Evolutionary conservation across 768 basidiomycete genomes (phyloP).

Genomic region (Zangia roseola): DNA sequence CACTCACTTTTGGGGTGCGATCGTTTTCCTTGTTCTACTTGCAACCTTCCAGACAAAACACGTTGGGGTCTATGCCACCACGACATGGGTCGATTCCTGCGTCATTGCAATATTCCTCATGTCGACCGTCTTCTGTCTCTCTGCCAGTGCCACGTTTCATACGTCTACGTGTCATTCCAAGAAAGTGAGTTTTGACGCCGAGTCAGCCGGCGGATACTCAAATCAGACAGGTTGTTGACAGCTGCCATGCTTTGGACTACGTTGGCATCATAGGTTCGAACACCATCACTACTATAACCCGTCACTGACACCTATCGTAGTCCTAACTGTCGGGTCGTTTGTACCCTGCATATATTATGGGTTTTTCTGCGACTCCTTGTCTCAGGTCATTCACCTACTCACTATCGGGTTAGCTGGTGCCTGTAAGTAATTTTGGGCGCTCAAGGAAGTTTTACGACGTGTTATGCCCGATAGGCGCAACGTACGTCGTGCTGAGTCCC

Average conservation of each 20-base stretch:
- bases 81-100: slow-evolving; percentile 60
- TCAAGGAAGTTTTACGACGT: background rate
- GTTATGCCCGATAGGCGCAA: slow-evolving; percentile 45
- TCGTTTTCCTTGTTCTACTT: slow-evolving; percentile 58
- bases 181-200: slow-evolving; percentile 41
- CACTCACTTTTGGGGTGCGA: slow-evolving; percentile 71
- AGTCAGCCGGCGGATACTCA: background rate
- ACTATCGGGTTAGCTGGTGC: slow-evolving; percentile 51
- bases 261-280: slow-evolving; percentile 69
- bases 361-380: slow-evolving; percentile 62
- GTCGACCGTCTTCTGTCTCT: slow-evolving; percentile 72
- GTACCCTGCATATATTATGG: slow-evolving; percentile 77
- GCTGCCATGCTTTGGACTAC: slow-evolving; percentile 71
- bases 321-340: slow-evolving; percentile 76
- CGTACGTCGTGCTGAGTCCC: slow-evolving; percentile 77
- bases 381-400: slow-evolving; percentile 54
- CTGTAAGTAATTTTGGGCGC: slow-evolving; percentile 43
- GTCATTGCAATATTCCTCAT: slow-evolving; percentile 65
- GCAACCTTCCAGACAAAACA: slow-evolving; percentile 51
- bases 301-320: slow-evolving; percentile 24
- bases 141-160: slow-evolving; percentile 72
- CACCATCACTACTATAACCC: background rate
- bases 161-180: slow-evolving; percentile 71
- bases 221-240: slow-evolving; percentile 50
- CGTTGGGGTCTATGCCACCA: slow-evolving; percentile 48